Percentiles rank a stretch among this genome's conserved stretches.
Evolutionary conservation across 2,329 filamentous ascomycete genomes (phyloP).

Genomic region (Curvularia sp.): DNA sequence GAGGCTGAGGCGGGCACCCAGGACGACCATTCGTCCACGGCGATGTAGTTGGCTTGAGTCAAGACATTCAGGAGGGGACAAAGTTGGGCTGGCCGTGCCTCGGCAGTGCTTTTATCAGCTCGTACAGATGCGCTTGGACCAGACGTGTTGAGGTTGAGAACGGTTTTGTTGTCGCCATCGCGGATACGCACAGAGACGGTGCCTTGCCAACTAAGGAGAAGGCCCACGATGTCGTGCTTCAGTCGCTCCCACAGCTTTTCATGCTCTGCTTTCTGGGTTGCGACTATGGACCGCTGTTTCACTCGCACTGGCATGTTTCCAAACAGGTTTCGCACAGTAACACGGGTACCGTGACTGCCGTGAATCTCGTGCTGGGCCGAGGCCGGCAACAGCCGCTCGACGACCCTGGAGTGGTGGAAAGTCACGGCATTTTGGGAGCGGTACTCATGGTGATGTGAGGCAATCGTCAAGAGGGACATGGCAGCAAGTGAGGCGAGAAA

Average conservation of each 20-base stretch:
- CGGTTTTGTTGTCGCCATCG: conserved; percentile 56
- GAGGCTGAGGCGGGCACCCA: conserved; percentile 79
- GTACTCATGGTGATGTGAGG: conserved; percentile 70
- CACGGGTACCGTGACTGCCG: conserved; percentile 73
- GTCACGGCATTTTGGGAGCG: conserved; percentile 69
- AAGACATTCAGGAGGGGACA: conserved; percentile 56
- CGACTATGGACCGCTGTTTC: conserved; percentile 71
- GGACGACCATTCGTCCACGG: conserved; percentile 57
- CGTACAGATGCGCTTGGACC: not conserved
- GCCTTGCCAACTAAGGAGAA: conserved; percentile 74
- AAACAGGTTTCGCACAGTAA: conserved; percentile 81
- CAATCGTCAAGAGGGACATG: conserved; percentile 77
- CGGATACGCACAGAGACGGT: conserved; percentile 65
- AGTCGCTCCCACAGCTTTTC: conserved; percentile 72
- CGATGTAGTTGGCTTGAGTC: conserved; percentile 68
- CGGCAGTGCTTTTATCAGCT: not conserved
- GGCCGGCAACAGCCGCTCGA: conserved; percentile 70
- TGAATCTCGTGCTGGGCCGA: conserved; percentile 62
- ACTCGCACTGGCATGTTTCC: conserved; percentile 89
- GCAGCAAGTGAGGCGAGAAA: conserved; percentile 80
- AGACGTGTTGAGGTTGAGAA: conserved; percentile 42
- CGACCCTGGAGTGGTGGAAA: conserved; percentile 71
- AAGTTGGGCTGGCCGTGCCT: conserved; percentile 28
- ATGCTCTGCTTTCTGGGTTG: conserved; percentile 58
- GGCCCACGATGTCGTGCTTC: conserved; percentile 63